phyloP scores from a whole-genome alignment of 257 asterid species.

The Plantago elongata region DNA sequence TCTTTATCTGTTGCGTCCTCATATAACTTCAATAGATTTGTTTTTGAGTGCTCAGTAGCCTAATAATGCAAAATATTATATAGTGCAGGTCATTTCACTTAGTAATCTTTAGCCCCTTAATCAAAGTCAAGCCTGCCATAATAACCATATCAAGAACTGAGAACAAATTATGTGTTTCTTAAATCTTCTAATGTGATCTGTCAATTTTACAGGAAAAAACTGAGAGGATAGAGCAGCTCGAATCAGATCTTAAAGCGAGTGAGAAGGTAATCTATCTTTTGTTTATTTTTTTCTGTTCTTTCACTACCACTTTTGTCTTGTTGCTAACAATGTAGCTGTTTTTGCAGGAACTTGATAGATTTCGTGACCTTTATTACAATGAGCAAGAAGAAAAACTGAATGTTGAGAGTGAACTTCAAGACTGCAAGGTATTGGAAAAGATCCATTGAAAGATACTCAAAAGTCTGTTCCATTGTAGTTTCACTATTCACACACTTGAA shows the following conservation, averaged over 20 bases:
- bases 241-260: constrained; percentile 48
- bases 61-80: too few relatives aligned
- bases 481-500: constrained; percentile 12
- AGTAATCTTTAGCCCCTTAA: neutral
- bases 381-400: constrained; percentile 72
- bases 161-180: constrained; percentile 4
- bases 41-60: neutral
- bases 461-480: constrained; percentile 9
- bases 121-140: neutral
- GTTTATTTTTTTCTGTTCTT: neutral
- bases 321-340: constrained; percentile 13
- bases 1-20: constrained; percentile 7
- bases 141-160: neutral
- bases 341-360: constrained; percentile 48
- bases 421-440: constrained; percentile 53
- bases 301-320: neutral
- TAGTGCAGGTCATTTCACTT: constrained; percentile 2
- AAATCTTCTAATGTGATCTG: neutral
- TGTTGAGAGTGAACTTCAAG: constrained; percentile 57
- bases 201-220: constrained; percentile 53
- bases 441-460: constrained; percentile 1
- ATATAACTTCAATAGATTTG: neutral
- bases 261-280: constrained; percentile 43
- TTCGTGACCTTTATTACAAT: constrained; percentile 55
- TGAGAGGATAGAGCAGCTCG: constrained; percentile 70